Base-by-base conservation (phyloP, 208 protist species). In the Hexamita inflata region DNA sequence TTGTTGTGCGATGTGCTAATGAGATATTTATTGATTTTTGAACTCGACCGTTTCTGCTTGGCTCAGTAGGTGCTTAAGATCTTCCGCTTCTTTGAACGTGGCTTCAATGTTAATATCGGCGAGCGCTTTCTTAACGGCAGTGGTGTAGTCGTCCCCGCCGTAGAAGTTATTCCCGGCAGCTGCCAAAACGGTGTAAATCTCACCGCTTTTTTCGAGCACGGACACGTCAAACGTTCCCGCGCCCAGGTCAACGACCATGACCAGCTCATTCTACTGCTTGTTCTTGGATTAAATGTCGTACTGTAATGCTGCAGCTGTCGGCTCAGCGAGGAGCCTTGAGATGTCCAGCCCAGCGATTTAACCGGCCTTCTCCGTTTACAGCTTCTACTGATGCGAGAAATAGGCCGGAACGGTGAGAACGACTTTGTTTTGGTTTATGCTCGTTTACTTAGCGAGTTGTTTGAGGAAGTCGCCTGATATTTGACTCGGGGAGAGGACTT, bases 191-290 rank as follows among this genome's bases (percentile, higher is more conserved):
- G 64, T 58, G 4, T 68, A 80, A 26, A 80, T 29, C 1, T 81
- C 9, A 0, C 59, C 64, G n/a, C n/a, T n/a, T 15, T 30, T 34
- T 11, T 59, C 34, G 7, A 81, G 28, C 26, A 81, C 38, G 62
- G 77, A 81, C 1, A 81, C 49, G 67, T 81, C 76, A 49, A 75
- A 80, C 24, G 77, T 80, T n/a, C 76, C 77, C n/a, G 45, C 66
- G 41, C 78, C 78, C n/a, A n/a, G n/a, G n/a, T n/a, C n/a, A n/a
- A n/a, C n/a, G n/a, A n/a, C n/a, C n/a, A n/a, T n/a, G n/a, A n/a
- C n/a, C 74, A 70, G 30, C 0, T 66, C 74, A 49, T 2, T 35
- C 19, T 34, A 2, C 29, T 58, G 26, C 13, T 81, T 0, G 15
- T 2, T 19, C 30, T 58, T 26, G 15, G 45, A 30, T 26, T 78